Evolutionary conservation across 805 yeast species (phyloP), one percentile per base, ranked within the genome.

Genomic region (Nakazawaea laoshanensis): DNA sequence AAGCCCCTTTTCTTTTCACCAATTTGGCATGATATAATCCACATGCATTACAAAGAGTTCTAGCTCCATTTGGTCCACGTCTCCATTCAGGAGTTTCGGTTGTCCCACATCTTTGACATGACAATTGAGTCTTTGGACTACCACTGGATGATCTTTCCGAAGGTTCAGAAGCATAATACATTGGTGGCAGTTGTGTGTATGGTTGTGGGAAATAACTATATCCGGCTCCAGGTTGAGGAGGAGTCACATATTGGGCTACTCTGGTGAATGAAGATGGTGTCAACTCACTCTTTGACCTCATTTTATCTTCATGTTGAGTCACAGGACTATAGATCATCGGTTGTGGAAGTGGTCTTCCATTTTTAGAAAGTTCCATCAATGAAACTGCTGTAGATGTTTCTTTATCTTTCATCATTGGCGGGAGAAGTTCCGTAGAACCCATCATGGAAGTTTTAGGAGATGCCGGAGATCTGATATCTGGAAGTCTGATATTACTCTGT

Each of bases 41-140:
- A 51, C 94, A 83, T 1, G 94, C 92, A 50, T 83, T 83, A 54
- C 94, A 83, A 32, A 83, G 55, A 1, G 87, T 79, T 25, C 87
- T 59, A 10, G 75, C 72, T 2, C 92, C 94, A 33, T 70, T 70
- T 2, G 94, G 92, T 0, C 94, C 94, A 28, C 80, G 66, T 36
- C 94, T 59, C 94, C 94, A 83, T 52, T 83, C 94, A 0, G 92
- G 92, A 0, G 94, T 81, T 26, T 70, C 72, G 4, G 51, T 56
- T 4, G 69, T 61, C 10, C 65, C 66, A 46, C 83, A 76, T 38
- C 37, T 34, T 29, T 34, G 37, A 16, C 37, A 34, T n/a, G 29
- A 24, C 30, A 34, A 29, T 16, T 34, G 31, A 18, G 10, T n/a
- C 15, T 24, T 34, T 11, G 19, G 18, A 21, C 18, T 5, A 20